phyloP scores from a whole-genome alignment of 108 stramenopile species.

The Fragilariopsis cylindrus region DNA sequence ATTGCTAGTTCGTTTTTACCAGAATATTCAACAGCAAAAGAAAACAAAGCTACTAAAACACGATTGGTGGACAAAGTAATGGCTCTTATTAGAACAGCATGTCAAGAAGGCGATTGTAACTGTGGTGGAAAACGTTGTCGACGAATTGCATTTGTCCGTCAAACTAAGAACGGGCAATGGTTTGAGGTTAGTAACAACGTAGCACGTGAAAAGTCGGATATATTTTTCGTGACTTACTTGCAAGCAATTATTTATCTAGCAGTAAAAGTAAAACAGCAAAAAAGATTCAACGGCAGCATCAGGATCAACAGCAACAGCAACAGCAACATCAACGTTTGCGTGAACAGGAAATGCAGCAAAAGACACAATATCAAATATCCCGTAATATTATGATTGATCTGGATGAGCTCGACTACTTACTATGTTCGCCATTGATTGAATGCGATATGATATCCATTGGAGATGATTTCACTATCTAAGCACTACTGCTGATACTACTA shows the following conservation, averaged over 20 bases:
- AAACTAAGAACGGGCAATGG: conserved; percentile 18
- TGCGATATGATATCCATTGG: too few relatives aligned
- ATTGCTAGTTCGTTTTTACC: conserved; percentile 16
- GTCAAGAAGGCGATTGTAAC: not conserved
- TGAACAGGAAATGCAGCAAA: not conserved
- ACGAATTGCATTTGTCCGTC: conserved; percentile 7
- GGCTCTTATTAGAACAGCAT: not conserved
- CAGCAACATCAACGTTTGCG: not conserved
- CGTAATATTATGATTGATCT: not conserved
- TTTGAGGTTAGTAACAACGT: conserved; percentile 23
- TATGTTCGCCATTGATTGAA: not conserved
- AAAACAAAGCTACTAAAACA: conserved; percentile 1
- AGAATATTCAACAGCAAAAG: conserved; percentile 1
- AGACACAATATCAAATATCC: not conserved
- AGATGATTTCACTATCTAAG: not conserved
- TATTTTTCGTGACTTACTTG: conserved; percentile 12
- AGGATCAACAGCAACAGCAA: conserved; percentile 1
- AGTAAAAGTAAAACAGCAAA: conserved; percentile 14
- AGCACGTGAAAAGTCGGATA: conserved; percentile 31
- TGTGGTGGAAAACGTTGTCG: too few relatives aligned
- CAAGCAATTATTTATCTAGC: conserved; percentile 22
- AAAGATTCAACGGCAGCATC: not conserved
- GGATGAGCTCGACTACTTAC: not conserved
- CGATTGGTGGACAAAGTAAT: not conserved
- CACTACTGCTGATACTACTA: not conserved